These are phyloP conservation scores for Cyclostephanos tholiformis DNA, from an alignment of 108 stramenopile genomes.

Conservation along the genomic window DNA sequence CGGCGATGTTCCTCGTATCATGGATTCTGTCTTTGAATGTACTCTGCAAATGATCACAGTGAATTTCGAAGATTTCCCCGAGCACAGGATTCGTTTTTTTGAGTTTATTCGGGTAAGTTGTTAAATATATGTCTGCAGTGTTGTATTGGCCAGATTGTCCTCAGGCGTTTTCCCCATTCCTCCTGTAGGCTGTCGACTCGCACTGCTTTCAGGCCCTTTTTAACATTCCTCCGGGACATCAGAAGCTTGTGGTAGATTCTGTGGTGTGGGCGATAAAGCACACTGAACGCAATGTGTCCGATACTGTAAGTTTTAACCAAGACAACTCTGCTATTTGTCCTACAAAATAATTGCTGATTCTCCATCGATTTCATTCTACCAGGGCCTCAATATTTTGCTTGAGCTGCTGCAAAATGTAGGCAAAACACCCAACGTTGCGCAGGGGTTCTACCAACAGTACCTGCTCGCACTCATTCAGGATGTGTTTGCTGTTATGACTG, in stretches of 20 bases:
- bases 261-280: constrained; percentile 99
- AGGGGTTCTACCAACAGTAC: constrained; percentile 97
- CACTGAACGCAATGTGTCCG: constrained; percentile 96
- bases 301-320: constrained; percentile 65
- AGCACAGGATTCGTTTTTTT: constrained; percentile 97
- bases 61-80: constrained; percentile 99
- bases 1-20: constrained; percentile 92
- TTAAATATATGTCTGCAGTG: background rate
- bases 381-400: constrained; percentile 94
- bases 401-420: constrained; percentile 94
- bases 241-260: constrained; percentile 97
- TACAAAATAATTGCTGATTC: constrained; percentile 4
- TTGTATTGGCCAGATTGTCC: background rate
- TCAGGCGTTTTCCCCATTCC: background rate
- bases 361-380: constrained; percentile 4
- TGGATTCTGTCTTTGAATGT: constrained; percentile 97
- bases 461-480: constrained; percentile 96
- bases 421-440: constrained; percentile 87
- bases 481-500: constrained; percentile 98
- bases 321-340: background rate
- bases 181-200: constrained; percentile 70
- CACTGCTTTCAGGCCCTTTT: constrained; percentile 97
- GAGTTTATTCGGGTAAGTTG: constrained; percentile 85
- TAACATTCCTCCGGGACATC: constrained; percentile 94
- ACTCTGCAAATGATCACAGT: constrained; percentile 98